Base-by-base conservation (phyloP, 257 asterid species). In the Paulownia fortunei region DNA sequence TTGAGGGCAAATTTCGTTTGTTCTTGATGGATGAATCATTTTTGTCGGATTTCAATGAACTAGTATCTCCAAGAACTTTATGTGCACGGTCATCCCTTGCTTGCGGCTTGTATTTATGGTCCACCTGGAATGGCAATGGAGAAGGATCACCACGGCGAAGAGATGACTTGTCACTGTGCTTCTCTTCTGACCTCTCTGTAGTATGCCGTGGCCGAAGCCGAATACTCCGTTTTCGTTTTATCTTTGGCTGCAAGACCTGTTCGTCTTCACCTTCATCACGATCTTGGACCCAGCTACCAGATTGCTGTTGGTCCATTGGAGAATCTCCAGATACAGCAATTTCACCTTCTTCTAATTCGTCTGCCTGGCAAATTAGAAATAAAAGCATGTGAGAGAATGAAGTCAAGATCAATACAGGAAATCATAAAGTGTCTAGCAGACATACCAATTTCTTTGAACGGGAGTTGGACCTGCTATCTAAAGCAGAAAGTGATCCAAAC, bases 261-360 rank as follows among this genome's bases (percentile, higher is more conserved):
- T 96, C 99, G 39, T 90, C 97, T 92, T 92, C 99, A 81, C 95
- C 97, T 84, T 93, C 98, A 46, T 96, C 98, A 32, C 97, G 97
- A 47, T 93, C 99, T 83, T 91, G 98, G 76, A 69, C 86, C 99
- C 97, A 96, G 86, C 99, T 96, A 75, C 99, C 96, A 83, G 99
- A 93, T 76, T 91, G 98, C 85, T 93, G 99, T 78, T 89, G 91
- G 80, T 93, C 97, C 79, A 90, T 82, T 27, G 84, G 97, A 78
- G 98, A 95, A 78, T 91, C 98, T 72, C 98, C 97, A 70, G 99
- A 91, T 41, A 68, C 78, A 64, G 94, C 97, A 88, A 95, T 95
- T 85, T 95, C 99, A 55, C 98, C 98, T 89, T 96, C 99, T 83
- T 95, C 99, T 70, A 92, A 76, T 6, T 96, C 99, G 77, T 92